These are phyloP conservation scores for Asclepias syriaca DNA, from an alignment of 257 asterid species.

Conservation along the genomic window DNA sequence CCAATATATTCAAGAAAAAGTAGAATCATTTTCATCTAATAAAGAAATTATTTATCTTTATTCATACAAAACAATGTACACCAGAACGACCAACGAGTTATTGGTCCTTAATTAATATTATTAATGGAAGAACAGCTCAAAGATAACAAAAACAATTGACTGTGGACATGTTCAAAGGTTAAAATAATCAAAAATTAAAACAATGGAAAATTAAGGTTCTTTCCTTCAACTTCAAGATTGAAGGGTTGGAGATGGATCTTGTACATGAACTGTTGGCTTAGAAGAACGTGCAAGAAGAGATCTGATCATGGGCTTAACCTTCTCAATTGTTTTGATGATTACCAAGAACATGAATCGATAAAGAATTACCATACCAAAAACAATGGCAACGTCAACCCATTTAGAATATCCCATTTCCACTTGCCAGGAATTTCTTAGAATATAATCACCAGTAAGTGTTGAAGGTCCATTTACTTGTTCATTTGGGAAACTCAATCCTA, in stretches of 20 bases:
- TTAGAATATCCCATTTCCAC: slow-evolving; percentile 12
- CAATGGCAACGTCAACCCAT: slow-evolving; percentile 9
- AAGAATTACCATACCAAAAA: not conserved
- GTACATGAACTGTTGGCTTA: not conserved
- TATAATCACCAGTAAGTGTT: slow-evolving; percentile 6
- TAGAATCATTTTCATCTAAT: no score
- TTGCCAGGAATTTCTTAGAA: slow-evolving; percentile 7
- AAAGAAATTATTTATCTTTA: no score
- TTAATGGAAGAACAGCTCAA: no score
- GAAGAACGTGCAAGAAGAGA: slow-evolving; percentile 6
- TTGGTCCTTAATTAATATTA: no score
- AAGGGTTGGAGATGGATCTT: not conserved
- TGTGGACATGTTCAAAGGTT: no score
- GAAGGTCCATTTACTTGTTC: not conserved
- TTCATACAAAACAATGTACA: no score
- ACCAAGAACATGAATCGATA: slow-evolving; percentile 1
- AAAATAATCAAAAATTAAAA: no score
- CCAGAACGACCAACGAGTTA: no score
- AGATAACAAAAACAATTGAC: no score
- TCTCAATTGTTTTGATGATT: slow-evolving; percentile 18
- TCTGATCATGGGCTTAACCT: slow-evolving; percentile 24
- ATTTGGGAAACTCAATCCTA: slow-evolving; percentile 6
- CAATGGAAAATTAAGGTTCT: no score
- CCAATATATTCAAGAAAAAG: no score
- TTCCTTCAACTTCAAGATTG: slow-evolving; percentile 2